Evolutionary conservation across 2,329 filamentous ascomycete genomes (phyloP).

Genomic region (Aureobasidium sp.): DNA sequence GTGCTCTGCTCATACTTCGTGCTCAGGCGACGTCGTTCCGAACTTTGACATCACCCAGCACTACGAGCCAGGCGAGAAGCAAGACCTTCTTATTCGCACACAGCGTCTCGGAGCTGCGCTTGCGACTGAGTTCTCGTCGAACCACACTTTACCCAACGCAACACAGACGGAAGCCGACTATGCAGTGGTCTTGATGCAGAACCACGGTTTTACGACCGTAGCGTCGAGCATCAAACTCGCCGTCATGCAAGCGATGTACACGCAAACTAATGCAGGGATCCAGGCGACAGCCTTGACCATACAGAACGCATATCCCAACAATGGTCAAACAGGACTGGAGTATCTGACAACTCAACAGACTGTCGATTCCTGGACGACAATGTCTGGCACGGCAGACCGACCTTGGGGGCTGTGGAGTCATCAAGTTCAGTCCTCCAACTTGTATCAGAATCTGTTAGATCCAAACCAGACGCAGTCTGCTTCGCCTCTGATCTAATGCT

Average conservation of each 20-base stretch:
- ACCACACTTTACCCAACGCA: not conserved
- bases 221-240: constrained; percentile 31
- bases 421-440: not conserved
- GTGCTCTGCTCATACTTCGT: not conserved
- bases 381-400: not conserved
- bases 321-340: not conserved
- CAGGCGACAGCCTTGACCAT: constrained; percentile 31
- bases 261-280: constrained; percentile 34
- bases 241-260: constrained; percentile 37
- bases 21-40: constrained; percentile 11
- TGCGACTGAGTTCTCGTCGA: constrained; percentile 15
- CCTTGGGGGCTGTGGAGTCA: constrained; percentile 8
- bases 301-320: not conserved
- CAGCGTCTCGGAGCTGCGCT: constrained; percentile 16
- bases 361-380: not conserved
- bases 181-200: constrained; percentile 36
- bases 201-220: constrained; percentile 36
- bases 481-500: not conserved
- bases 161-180: constrained; percentile 16
- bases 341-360: not conserved
- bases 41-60: constrained; percentile 18
- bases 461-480: constrained; percentile 4
- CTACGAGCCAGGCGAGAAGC: constrained; percentile 15
- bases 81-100: constrained; percentile 20
- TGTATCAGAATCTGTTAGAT: constrained; percentile 12